Evolutionary conservation across 2,329 filamentous ascomycete genomes (phyloP).

Genomic region (Ceratocystis destructans): DNA sequence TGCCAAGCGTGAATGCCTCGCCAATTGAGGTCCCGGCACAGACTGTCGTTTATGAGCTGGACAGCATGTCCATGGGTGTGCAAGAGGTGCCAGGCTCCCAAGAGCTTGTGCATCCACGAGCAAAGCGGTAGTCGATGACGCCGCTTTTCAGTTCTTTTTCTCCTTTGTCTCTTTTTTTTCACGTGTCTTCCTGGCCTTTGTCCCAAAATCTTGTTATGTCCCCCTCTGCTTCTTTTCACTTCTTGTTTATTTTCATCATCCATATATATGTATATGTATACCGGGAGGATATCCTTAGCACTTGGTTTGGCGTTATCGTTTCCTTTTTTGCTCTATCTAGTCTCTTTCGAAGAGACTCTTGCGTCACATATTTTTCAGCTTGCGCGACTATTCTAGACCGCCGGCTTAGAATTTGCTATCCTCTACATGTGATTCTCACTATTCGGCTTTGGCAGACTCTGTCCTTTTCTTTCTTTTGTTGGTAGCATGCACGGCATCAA

Average conservation of each 20-base stretch:
- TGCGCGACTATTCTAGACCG: neutral
- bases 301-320: constrained; percentile 6
- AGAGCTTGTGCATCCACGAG: constrained; percentile 17
- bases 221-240: neutral
- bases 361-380: neutral
- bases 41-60: constrained; percentile 16
- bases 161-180: neutral
- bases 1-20: constrained; percentile 5
- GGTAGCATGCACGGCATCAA: constrained; percentile 2
- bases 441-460: neutral
- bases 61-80: constrained; percentile 10
- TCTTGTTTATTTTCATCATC: constrained; percentile 7
- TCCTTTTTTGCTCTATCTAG: neutral
- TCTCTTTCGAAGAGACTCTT: neutral
- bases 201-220: too few relatives aligned
- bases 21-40: constrained; percentile 12
- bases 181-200: neutral
- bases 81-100: constrained; percentile 15
- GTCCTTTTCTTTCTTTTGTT: neutral
- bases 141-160: neutral
- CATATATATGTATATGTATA: neutral
- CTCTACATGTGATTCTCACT: neutral
- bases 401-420: neutral
- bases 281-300: constrained; percentile 1
- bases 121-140: neutral